Percentiles rank a stretch among this genome's conserved stretches.
These are phyloP conservation scores for Apiosordaria backusii DNA, from an alignment of 495 filamentous ascomycete species.

Conservation along the genomic window DNA sequence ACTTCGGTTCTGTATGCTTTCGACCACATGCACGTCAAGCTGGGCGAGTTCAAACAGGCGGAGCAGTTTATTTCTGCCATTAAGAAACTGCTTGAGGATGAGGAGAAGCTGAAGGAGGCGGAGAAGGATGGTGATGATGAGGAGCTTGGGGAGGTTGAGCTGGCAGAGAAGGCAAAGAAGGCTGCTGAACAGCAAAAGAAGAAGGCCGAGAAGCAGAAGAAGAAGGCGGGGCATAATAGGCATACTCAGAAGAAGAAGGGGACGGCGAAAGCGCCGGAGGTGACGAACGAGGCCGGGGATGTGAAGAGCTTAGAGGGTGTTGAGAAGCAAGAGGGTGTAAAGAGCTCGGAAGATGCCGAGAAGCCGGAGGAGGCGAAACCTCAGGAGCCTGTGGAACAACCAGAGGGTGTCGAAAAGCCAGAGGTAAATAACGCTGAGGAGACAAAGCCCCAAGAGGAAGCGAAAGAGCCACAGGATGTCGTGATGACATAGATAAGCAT, in stretches of 20 bases:
- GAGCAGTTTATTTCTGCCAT: conserved; percentile 70
- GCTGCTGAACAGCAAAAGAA: not conserved
- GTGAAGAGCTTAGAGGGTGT: not conserved
- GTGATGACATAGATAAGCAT: not conserved
- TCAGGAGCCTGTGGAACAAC: too few species aligned
- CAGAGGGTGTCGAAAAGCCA: not conserved
- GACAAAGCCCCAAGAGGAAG: not conserved
- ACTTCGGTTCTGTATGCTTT: conserved; percentile 73
- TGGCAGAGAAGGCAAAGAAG: conserved; percentile 1
- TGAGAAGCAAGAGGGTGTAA: too few species aligned
- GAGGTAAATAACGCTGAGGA: not conserved
- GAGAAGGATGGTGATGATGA: not conserved
- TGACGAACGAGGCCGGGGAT: not conserved
- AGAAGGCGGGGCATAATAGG: not conserved
- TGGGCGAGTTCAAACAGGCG: conserved; percentile 76
- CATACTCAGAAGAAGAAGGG: not conserved
- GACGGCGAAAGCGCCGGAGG: not conserved
- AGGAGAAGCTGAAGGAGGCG: conserved; percentile 14
- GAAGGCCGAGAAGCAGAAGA: not conserved
- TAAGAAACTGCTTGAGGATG: conserved; percentile 58
- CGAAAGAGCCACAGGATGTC: not conserved
- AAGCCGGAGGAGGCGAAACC: not conserved
- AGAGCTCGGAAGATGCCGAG: too few species aligned
- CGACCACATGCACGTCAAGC: conserved; percentile 80
- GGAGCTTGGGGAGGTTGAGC: not conserved